Evolutionary conservation across 208 protist genomes (phyloP).

Genomic region (Trypanosoma conorhini): DNA sequence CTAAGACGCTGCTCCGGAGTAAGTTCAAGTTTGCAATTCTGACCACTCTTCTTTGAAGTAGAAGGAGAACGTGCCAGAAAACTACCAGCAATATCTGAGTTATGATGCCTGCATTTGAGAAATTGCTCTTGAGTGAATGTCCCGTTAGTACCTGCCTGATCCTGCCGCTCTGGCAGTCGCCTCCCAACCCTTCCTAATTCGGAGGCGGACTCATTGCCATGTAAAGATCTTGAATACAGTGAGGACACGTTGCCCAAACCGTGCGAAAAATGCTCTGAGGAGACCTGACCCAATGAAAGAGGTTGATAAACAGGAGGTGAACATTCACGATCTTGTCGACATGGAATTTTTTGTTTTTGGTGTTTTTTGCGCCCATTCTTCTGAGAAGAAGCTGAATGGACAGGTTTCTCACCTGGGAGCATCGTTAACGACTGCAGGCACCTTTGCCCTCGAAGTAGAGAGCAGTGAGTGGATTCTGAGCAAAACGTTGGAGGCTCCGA

Average conservation of each 20-base stretch:
- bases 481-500: neutral
- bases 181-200: neutral
- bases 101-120: neutral
- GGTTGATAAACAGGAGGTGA: neutral
- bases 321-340: neutral
- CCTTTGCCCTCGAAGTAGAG: neutral
- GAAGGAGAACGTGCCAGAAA: neutral
- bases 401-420: neutral
- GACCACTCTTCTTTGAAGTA: neutral
- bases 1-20: conserved; percentile 21
- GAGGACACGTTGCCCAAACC: neutral
- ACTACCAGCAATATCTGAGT: neutral
- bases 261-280: neutral
- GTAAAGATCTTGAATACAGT: neutral
- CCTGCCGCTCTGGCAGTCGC: neutral
- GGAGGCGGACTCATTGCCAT: neutral
- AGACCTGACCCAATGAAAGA: neutral
- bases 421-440: neutral
- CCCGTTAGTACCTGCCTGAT: neutral
- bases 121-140: neutral
- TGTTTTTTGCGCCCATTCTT: neutral
- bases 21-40: neutral
- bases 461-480: neutral
- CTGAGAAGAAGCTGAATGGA: neutral
- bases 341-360: neutral